phyloP scores from a whole-genome alignment of 1,284 basidiomycete species.

The Cerioporus squamosus region DNA sequence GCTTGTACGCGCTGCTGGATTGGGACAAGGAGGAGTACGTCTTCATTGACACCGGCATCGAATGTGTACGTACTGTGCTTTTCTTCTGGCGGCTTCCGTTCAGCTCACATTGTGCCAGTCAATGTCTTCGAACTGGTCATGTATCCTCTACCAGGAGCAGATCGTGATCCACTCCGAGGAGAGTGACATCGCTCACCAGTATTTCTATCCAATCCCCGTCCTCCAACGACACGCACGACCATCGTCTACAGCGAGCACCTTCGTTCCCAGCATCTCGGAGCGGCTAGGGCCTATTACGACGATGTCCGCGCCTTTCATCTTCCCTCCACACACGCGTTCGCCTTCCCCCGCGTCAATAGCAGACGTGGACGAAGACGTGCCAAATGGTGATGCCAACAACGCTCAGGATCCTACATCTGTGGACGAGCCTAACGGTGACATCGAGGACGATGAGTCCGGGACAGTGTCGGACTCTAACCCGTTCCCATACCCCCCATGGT shows the following conservation, averaged over 20 bases:
- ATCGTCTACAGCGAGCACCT: conserved; percentile 29
- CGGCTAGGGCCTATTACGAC: conserved; percentile 27
- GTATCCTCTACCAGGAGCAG: conserved; percentile 60
- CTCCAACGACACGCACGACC: conserved; percentile 43
- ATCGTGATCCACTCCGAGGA: conserved; percentile 77
- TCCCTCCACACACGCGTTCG: conserved; percentile 30
- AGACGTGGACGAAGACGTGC: neutral
- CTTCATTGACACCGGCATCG: conserved; percentile 72
- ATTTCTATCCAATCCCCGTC: conserved; percentile 59
- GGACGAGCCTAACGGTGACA: neutral
- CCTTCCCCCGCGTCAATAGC: conserved; percentile 18
- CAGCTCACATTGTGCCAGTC: conserved; percentile 40
- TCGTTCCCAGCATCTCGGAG: conserved; percentile 42
- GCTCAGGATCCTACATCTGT: neutral
- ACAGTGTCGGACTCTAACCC: conserved; percentile 24
- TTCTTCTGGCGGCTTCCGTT: neutral
- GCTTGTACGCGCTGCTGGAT: conserved; percentile 67
- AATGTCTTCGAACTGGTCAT: conserved; percentile 74
- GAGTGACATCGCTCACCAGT: conserved; percentile 54
- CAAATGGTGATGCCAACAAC: neutral
- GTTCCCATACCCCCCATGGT: conserved; percentile 47
- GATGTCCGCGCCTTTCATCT: conserved; percentile 36
- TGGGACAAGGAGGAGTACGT: conserved; percentile 68
- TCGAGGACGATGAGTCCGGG: conserved; percentile 9
- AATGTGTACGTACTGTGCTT: conserved; percentile 57